Conservation (phyloP, 306 rosid genomes). For the Oxytropis ochrocephala region DNA sequence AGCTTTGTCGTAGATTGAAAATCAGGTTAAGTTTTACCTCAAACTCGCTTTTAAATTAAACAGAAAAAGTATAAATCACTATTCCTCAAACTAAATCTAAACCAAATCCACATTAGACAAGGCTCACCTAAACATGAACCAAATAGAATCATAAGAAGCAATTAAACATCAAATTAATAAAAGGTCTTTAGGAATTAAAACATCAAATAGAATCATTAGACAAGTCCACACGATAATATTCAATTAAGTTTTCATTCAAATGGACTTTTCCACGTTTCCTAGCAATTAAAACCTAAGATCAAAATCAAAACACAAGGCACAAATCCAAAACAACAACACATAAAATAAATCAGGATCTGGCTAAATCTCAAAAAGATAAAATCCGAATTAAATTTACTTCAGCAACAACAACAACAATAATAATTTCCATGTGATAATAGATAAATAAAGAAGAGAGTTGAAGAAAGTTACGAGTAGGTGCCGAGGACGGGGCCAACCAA, state of each 20-base stretch:
- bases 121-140: neutral
- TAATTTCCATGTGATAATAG: neutral
- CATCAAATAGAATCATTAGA: no score
- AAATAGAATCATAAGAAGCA: neutral
- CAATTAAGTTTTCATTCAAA: neutral
- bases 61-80: neutral
- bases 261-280: neutral
- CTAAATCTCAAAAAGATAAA: neutral
- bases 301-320: neutral
- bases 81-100: neutral
- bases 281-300: neutral
- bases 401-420: neutral
- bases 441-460: neutral
- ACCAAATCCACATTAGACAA: neutral
- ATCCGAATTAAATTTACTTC: neutral
- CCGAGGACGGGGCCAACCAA: slow-evolving; percentile 62
- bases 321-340: neutral
- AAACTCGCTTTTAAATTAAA: neutral
- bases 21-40: neutral
- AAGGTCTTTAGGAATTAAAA: neutral
- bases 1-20: neutral
- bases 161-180: neutral
- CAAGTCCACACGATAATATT: neutral
- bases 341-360: neutral
- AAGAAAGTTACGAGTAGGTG: slow-evolving; percentile 37